These are phyloP conservation scores for Lodderomyces beijingensis DNA, from an alignment of 1,139 yeast species.

Conservation along the genomic window DNA sequence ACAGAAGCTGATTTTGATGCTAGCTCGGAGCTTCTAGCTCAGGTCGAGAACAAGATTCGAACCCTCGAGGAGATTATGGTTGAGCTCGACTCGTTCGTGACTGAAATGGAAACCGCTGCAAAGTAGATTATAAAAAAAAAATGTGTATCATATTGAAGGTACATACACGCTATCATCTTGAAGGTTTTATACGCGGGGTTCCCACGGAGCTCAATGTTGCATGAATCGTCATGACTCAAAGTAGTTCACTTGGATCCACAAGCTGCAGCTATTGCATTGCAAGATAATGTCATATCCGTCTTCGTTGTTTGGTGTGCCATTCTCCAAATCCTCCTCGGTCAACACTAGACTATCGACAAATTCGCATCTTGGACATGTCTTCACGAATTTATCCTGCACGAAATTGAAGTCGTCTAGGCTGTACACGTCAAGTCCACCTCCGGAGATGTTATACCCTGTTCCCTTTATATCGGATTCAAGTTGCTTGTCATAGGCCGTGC, in stretches of 20 bases:
- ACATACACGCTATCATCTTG: too few species aligned
- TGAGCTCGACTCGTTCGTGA: conserved; percentile 61
- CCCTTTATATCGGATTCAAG: conserved; percentile 35
- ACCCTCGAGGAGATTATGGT: conserved; percentile 42
- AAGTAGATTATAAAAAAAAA: too few species aligned
- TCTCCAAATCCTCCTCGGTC: conserved; percentile 56
- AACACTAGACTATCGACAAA: conserved; percentile 50
- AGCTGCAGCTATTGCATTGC: conserved; percentile 77
- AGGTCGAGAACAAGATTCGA: conserved; percentile 43
- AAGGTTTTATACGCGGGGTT: too few species aligned
- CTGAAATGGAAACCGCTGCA: conserved; percentile 32
- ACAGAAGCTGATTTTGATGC: conserved; percentile 28
- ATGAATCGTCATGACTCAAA: conserved; percentile 42
- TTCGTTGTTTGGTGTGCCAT: conserved; percentile 39
- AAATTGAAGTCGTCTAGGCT: conserved; percentile 58
- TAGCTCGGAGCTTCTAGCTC: conserved; percentile 27
- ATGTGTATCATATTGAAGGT: too few species aligned
- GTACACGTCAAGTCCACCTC: conserved; percentile 64
- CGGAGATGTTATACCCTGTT: conserved; percentile 49
- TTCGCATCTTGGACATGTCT: conserved; percentile 73
- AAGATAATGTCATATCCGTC: conserved; percentile 67
- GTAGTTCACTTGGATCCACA: conserved; percentile 76
- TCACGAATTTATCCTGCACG: conserved; percentile 23
- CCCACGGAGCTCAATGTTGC: too few species aligned
- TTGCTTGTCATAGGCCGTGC: conserved; percentile 47